Evolutionary conservation across 2,329 filamentous ascomycete species (phyloP).

Genomic region (Talaromyces sp.): DNA sequence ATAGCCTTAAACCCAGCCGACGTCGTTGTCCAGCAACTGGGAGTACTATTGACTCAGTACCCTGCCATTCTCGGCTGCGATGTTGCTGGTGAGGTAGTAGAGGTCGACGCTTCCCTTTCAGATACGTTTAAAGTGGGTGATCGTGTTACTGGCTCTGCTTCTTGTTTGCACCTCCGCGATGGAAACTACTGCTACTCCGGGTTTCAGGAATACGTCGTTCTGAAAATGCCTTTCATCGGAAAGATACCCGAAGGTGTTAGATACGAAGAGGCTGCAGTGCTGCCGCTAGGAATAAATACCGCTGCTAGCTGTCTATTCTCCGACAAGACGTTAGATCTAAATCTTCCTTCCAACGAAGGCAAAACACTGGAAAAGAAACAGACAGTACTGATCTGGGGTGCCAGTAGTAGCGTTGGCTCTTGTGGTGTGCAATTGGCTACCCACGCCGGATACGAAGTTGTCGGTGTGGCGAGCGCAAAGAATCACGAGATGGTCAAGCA

Average conservation of each 20-base stretch:
- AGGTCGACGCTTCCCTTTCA: conserved; percentile 21
- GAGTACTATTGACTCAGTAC: conserved; percentile 18
- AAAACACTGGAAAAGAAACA: neutral
- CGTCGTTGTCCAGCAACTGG: conserved; percentile 22
- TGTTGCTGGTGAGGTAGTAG: conserved; percentile 24
- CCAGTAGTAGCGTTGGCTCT: conserved; percentile 41
- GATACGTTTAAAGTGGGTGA: conserved; percentile 22
- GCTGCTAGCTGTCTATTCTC: conserved; percentile 19
- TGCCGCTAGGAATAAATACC: conserved; percentile 23
- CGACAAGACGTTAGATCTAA: conserved; percentile 14
- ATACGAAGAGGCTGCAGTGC: conserved; percentile 21
- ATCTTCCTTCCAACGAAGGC: neutral
- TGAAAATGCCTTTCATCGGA: conserved; percentile 10
- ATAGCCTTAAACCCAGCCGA: conserved; percentile 28
- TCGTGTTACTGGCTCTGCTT: conserved; percentile 20
- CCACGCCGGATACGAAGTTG: conserved; percentile 37
- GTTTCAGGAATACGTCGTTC: conserved; percentile 24
- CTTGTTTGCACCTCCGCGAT: conserved; percentile 9
- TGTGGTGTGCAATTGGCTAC: conserved; percentile 40
- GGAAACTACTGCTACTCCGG: conserved; percentile 13
- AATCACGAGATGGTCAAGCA: conserved; percentile 41
- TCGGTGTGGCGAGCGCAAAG: conserved; percentile 30
- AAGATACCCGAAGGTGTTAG: conserved; percentile 19
- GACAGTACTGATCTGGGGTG: conserved; percentile 45
- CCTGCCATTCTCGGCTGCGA: conserved; percentile 22